phyloP scores from a whole-genome alignment of 768 basidiomycete species.

The Collybia nuda region DNA sequence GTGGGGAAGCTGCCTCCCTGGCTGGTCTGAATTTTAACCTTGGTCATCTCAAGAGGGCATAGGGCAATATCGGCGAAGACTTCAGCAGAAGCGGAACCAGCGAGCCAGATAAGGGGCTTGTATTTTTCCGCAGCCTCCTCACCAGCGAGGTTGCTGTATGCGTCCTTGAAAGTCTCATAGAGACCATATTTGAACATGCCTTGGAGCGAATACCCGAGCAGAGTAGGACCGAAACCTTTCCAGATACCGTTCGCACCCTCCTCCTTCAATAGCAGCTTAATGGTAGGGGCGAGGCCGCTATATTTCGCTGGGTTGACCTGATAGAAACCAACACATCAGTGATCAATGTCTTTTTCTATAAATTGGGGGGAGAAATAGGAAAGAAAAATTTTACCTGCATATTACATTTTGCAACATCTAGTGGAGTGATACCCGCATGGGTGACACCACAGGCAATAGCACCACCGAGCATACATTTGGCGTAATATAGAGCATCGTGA shows the following conservation, averaged over 20 bases:
- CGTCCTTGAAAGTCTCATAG: slow-evolving; percentile 96
- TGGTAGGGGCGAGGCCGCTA: slow-evolving; percentile 59
- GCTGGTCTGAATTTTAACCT: slow-evolving; percentile 88
- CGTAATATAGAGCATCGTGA: slow-evolving; percentile 74
- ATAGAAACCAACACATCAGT: not conserved
- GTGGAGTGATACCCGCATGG: slow-evolving; percentile 84
- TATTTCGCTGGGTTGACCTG: slow-evolving; percentile 80
- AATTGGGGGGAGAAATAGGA: not conserved
- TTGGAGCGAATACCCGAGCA: slow-evolving; percentile 92
- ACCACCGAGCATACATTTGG: slow-evolving; percentile 89
- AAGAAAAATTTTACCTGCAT: slow-evolving; percentile 61
- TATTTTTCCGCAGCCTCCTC: slow-evolving; percentile 78
- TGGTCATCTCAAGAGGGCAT: slow-evolving; percentile 93
- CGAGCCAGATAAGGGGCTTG: slow-evolving; percentile 92
- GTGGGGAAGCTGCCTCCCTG: slow-evolving; percentile 75
- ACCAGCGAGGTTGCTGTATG: slow-evolving; percentile 86
- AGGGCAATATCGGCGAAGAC: slow-evolving; percentile 96
- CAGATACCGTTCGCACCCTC: slow-evolving; percentile 86
- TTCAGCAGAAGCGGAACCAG: slow-evolving; percentile 91
- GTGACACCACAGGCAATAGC: slow-evolving; percentile 84
- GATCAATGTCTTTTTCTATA: not conserved
- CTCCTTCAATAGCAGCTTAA: slow-evolving; percentile 70
- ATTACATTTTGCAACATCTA: slow-evolving; percentile 90
- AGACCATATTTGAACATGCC: slow-evolving; percentile 99
- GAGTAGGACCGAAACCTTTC: slow-evolving; percentile 93